Evolutionary conservation across 352 stramenopile genomes (phyloP), one percentile per base, ranked within the genome.

Genomic region (Globisporangium paroecandrum): DNA sequence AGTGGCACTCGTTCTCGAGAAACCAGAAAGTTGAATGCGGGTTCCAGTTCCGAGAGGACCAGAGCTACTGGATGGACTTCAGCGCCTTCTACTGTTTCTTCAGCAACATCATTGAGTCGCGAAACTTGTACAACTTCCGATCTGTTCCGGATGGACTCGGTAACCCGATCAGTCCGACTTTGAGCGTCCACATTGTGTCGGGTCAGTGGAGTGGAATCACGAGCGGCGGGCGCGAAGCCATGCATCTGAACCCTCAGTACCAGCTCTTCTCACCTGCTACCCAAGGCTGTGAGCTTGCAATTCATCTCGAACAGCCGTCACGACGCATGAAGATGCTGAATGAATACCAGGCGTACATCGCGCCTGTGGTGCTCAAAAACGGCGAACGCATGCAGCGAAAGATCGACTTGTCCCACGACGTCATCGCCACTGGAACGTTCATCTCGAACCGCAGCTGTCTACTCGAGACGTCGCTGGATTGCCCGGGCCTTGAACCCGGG

Each of bases 181-280:
- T 90, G 59, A 93, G 79, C 60, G 70, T 93, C 32, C 85, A 95
- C 62, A 82, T 95, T 13, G 68, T 95, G 46, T 77, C 74, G 20
- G 84, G 85, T 15, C 85, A 91, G 68, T 95, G 87, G 87, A 93
- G 89, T 65, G 87, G 85, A 15, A 86, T 92, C 58, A 95, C 85
- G 3, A 88, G 81, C 25, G 87, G 87, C 53, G 87, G 85, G 6
- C 79, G 87, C 27, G 85, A 93, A 49, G 87, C 85, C 7, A 90
- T 95, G 80, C 87, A 95, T 64, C 61, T 95, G 54, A 95, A 95
- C 61, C 87, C 87, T n/a, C 87, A 95, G 69, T 89, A 92, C 60
- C 87, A 95, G 58, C 58, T 95, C 5, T 90, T 91, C 49, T 88
- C 81, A 54, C 85, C 85, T 20, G 75, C 79, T 3, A 65, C 85